Conservation (phyloP, 2,329 filamentous ascomycete species). For the Cladobotryum protrusum region DNA sequence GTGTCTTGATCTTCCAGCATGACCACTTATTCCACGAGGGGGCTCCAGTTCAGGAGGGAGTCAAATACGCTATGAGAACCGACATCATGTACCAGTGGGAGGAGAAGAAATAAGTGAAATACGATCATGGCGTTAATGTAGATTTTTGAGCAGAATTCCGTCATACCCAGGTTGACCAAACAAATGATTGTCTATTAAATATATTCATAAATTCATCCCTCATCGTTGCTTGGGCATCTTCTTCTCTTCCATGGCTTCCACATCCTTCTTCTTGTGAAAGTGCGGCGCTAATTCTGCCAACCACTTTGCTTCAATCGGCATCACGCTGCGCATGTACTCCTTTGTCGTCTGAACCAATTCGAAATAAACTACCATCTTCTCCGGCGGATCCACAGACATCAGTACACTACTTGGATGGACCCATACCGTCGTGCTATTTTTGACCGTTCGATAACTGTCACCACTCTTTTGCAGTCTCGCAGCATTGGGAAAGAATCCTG, state of each 20-base stretch:
- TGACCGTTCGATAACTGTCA: conserved; percentile 84
- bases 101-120: neutral
- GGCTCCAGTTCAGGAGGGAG: conserved; percentile 43
- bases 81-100: conserved; percentile 45
- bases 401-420: conserved; percentile 85
- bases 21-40: conserved; percentile 45
- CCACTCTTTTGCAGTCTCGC: conserved; percentile 77
- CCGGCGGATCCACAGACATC: conserved; percentile 67
- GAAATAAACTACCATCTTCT: conserved; percentile 81
- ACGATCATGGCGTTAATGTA: neutral
- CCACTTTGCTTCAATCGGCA: conserved; percentile 82
- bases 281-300: conserved; percentile 86
- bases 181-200: neutral
- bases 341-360: conserved; percentile 77
- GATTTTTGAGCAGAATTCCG: neutral
- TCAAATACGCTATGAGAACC: conserved; percentile 52
- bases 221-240: conserved; percentile 42
- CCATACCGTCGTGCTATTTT: conserved; percentile 81
- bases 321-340: conserved; percentile 85
- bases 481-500: conserved; percentile 92
- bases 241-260: conserved; percentile 75
- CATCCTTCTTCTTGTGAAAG: conserved; percentile 86
- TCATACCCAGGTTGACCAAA: too few relatives aligned
- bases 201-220: neutral
- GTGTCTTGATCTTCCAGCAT: conserved; percentile 58